Evolutionary conservation across 2,329 filamentous ascomycete species (phyloP).

Genomic region (Diaporthe sp.): DNA sequence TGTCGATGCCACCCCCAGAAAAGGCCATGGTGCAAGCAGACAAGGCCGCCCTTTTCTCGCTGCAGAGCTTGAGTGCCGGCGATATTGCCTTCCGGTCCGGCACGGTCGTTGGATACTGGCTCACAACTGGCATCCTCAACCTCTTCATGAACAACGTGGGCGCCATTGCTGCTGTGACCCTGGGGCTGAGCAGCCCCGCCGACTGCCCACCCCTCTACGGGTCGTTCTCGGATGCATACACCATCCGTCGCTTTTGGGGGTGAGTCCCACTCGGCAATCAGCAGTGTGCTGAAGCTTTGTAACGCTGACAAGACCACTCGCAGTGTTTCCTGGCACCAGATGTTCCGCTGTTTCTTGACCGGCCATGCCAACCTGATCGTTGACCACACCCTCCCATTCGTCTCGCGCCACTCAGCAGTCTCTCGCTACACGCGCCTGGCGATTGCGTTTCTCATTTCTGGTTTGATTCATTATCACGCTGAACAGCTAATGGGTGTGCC

Average conservation of each 20-base stretch:
- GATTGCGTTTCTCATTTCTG: slow-evolving; percentile 28
- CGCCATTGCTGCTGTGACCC: neutral
- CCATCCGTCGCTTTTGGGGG: slow-evolving; percentile 33
- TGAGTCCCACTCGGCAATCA: slow-evolving; percentile 8
- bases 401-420: slow-evolving; percentile 6
- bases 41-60: slow-evolving; percentile 22
- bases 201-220: slow-evolving; percentile 22
- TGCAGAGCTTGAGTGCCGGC: neutral
- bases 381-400: slow-evolving; percentile 10
- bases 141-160: slow-evolving; percentile 33
- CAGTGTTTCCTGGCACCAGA: slow-evolving; percentile 33
- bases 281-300: neutral
- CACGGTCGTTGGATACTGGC: slow-evolving; percentile 22
- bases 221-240: slow-evolving; percentile 21
- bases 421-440: slow-evolving; percentile 26
- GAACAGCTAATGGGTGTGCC: slow-evolving; percentile 22
- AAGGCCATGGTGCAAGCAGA: slow-evolving; percentile 17
- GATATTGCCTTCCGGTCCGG: slow-evolving; percentile 2
- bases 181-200: slow-evolving; percentile 1
- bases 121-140: slow-evolving; percentile 16
- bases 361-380: slow-evolving; percentile 24
- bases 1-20: slow-evolving; percentile 25
- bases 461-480: slow-evolving; percentile 17
- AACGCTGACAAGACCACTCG: neutral
- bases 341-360: slow-evolving; percentile 29